These are phyloP conservation scores for Auriculariales sp. DNA, from an alignment of 768 basidiomycete genomes.

Conservation along the genomic window DNA sequence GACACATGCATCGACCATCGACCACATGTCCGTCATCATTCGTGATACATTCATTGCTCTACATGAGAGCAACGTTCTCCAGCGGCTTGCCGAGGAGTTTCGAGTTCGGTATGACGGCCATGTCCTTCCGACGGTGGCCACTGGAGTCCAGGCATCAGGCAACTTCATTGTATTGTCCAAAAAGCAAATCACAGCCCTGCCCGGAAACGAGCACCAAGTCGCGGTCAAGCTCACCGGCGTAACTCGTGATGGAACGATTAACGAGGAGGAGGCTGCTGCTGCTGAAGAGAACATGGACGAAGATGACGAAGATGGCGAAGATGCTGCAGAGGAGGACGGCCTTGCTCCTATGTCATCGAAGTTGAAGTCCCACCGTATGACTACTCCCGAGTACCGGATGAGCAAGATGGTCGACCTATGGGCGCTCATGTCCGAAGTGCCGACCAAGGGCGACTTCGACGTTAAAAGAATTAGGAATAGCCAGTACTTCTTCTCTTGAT, in stretches of 20 bases:
- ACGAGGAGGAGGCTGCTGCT: constrained; percentile 7
- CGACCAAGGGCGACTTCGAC: constrained; percentile 73
- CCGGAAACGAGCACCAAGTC: constrained; percentile 9
- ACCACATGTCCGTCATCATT: constrained; percentile 78
- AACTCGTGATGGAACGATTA: neutral
- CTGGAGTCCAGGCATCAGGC: too few species aligned
- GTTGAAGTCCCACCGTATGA: neutral
- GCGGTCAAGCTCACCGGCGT: neutral
- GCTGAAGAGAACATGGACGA: constrained; percentile 11
- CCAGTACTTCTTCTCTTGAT: constrained; percentile 93
- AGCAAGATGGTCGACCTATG: constrained; percentile 49
- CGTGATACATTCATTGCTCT: constrained; percentile 88
- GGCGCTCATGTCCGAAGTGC: constrained; percentile 68
- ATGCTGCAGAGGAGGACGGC: constrained; percentile 11
- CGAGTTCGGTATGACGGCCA: constrained; percentile 56
- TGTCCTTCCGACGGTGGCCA: constrained; percentile 41
- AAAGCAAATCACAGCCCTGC: too few species aligned
- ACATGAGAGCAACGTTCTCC: constrained; percentile 76
- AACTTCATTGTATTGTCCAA: too few species aligned
- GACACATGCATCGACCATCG: constrained; percentile 83
- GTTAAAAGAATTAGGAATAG: constrained; percentile 70
- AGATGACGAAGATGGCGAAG: constrained; percentile 10
- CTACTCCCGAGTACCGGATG: neutral
- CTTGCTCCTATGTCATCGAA: too few species aligned
- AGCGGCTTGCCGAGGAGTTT: constrained; percentile 60